Conservation (phyloP, 1,284 basidiomycete species). For the Cutaneotrichosporon cyanovorans region DNA sequence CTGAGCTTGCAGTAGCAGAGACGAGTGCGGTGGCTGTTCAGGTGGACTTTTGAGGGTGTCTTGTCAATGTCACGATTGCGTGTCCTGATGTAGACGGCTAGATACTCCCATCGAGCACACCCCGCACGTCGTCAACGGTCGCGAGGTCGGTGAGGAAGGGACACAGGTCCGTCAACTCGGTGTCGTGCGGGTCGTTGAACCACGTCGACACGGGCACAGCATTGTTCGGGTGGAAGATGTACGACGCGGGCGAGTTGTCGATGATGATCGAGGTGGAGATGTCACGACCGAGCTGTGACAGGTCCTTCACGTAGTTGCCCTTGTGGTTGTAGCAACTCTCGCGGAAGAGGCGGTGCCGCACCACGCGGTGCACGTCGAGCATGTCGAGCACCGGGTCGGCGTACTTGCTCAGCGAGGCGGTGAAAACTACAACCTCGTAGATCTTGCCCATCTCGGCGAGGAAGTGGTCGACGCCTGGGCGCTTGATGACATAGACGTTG, state of each 20-base stretch:
- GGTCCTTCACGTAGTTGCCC: slow-evolving; percentile 99
- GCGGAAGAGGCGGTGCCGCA: slow-evolving; percentile 91
- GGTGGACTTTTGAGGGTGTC: too few species aligned
- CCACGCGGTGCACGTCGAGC: slow-evolving; percentile 83
- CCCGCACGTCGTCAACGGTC: slow-evolving; percentile 80
- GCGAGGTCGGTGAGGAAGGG: slow-evolving; percentile 86
- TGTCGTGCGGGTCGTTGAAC: slow-evolving; percentile 98
- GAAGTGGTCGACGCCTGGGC: slow-evolving; percentile 95
- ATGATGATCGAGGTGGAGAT: slow-evolving; percentile 93
- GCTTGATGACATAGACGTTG: slow-evolving; percentile 98
- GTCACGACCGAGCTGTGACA: slow-evolving; percentile 89
- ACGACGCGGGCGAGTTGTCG: slow-evolving; percentile 97
- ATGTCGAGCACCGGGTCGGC: slow-evolving; percentile 98
- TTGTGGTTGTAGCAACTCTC: slow-evolving; percentile 99
- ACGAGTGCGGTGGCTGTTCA: too few species aligned
- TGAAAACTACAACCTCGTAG: slow-evolving; percentile 98
- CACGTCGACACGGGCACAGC: slow-evolving; percentile 97
- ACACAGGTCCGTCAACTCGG: slow-evolving; percentile 88
- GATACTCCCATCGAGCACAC: slow-evolving; percentile 62
- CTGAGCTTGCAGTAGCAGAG: too few species aligned
- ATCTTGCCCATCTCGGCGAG: slow-evolving; percentile 93
- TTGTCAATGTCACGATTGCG: too few species aligned
- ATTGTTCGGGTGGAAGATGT: slow-evolving; percentile 99
- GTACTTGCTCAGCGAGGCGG: slow-evolving; percentile 96
- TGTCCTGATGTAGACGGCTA: too few species aligned